Conservation (phyloP, 148 eudicot species). For the Camellia sinensis region DNA sequence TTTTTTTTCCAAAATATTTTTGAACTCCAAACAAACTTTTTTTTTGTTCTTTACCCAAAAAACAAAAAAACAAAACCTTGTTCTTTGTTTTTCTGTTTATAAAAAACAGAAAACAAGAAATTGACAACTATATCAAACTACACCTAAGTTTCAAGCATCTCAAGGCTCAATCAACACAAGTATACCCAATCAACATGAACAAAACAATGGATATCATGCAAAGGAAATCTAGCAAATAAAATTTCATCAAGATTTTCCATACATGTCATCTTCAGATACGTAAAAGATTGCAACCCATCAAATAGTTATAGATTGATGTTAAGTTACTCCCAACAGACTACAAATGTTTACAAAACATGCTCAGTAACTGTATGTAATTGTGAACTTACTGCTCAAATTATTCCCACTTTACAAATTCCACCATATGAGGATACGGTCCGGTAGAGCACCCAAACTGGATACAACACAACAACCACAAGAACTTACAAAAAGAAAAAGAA, state of each 20-base stretch:
- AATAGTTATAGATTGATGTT: background rate
- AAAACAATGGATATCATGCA: background rate
- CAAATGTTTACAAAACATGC: background rate
- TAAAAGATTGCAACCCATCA: background rate
- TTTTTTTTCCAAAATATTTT: too few relatives aligned
- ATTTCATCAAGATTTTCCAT: background rate
- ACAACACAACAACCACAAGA: slow-evolving; percentile 14
- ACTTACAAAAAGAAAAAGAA: slow-evolving; percentile 10
- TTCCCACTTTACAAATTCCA: slow-evolving; percentile 1
- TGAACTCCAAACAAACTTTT: too few relatives aligned
- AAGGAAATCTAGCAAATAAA: background rate
- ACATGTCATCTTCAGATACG: background rate
- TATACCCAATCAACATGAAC: background rate
- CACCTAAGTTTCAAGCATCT: background rate
- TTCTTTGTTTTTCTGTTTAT: too few relatives aligned
- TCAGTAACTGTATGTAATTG: background rate
- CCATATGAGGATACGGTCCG: slow-evolving; percentile 11
- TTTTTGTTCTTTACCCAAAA: too few relatives aligned
- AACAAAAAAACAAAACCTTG: too few relatives aligned
- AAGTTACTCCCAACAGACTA: background rate
- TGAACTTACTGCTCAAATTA: background rate
- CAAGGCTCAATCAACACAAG: background rate
- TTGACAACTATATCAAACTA: too few relatives aligned
- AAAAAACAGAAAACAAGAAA: too few relatives aligned
- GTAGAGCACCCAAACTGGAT: slow-evolving; percentile 13